Conservation (phyloP, 768 basidiomycete genomes). For the Pilatotrama ljubarskyi region DNA sequence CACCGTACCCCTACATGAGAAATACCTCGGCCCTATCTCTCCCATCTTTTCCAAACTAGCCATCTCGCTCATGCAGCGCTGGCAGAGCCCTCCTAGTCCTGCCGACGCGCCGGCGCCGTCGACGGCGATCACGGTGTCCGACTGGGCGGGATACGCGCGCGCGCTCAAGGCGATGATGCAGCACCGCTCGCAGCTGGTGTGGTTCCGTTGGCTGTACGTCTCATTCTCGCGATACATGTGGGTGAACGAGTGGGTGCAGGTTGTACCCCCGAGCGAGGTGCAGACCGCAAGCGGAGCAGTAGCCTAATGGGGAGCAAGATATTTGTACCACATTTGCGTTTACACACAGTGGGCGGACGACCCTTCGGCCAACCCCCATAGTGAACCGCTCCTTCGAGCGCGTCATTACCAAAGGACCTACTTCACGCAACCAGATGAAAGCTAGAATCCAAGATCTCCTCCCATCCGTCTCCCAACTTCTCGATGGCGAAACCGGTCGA, state of each 20-base stretch:
- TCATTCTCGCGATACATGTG: slow-evolving; percentile 87
- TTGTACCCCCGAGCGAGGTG: slow-evolving; percentile 27
- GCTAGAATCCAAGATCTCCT: no score
- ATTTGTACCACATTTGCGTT: no score
- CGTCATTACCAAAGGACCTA: no score
- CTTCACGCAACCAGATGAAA: no score
- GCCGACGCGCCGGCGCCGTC: neutral
- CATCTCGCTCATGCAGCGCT: slow-evolving; percentile 25
- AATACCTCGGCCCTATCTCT: slow-evolving; percentile 63
- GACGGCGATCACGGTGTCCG: slow-evolving; percentile 52
- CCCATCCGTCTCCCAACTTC: no score
- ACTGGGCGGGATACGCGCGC: slow-evolving; percentile 51
- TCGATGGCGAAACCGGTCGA: neutral
- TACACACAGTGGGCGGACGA: no score
- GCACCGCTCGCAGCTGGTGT: slow-evolving; percentile 77
- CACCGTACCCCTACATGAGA: slow-evolving; percentile 53
- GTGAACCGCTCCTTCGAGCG: no score
- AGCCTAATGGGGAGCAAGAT: neutral
- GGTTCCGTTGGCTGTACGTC: slow-evolving; percentile 90
- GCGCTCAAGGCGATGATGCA: slow-evolving; percentile 68
- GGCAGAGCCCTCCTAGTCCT: neutral
- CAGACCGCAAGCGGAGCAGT: neutral
- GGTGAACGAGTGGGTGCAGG: slow-evolving; percentile 79
- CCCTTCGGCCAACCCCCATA: no score
- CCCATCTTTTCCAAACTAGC: slow-evolving; percentile 51